Percentiles rank a stretch among this genome's conserved stretches.
Conservation (phyloP, 2,329 filamentous ascomycete genomes). For the Botryotinia narcissicola region DNA sequence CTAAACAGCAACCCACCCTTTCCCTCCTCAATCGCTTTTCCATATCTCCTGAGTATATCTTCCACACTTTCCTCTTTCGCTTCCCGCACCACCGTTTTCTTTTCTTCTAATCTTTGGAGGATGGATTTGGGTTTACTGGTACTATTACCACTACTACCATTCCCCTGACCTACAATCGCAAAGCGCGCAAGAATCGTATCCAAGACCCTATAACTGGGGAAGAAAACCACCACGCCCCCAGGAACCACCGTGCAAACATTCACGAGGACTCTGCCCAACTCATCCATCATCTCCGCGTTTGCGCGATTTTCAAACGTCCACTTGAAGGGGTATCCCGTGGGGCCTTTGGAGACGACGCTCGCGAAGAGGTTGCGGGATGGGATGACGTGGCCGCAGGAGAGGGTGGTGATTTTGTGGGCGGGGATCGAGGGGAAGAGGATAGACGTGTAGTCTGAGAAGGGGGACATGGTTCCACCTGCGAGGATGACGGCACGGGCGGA, state of each 20-base stretch:
- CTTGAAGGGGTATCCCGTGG: constrained; percentile 62
- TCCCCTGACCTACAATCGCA: constrained; percentile 38
- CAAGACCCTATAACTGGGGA: constrained; percentile 91
- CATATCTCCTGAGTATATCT: constrained; percentile 71
- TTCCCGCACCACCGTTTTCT: constrained; percentile 64
- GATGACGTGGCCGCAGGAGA: constrained; percentile 95
- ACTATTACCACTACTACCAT: neutral
- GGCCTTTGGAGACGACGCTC: constrained; percentile 59
- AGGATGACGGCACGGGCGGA: constrained; percentile 84
- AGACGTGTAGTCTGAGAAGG: constrained; percentile 83
- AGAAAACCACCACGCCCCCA: constrained; percentile 91
- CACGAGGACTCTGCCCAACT: constrained; percentile 71
- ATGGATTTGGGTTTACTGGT: constrained; percentile 40
- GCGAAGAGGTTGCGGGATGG: constrained; percentile 78
- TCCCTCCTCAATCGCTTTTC: constrained; percentile 57
- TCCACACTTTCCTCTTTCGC: constrained; percentile 51
- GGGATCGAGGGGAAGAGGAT: constrained; percentile 80
- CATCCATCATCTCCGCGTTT: constrained; percentile 59
- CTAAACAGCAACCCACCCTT: constrained; percentile 80
- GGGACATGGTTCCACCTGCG: constrained; percentile 96
- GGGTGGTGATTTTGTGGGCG: constrained; percentile 63
- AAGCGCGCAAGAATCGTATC: constrained; percentile 59
- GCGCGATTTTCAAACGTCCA: constrained; percentile 82
- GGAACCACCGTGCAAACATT: constrained; percentile 72
- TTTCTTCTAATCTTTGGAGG: constrained; percentile 56